These are phyloP conservation scores for Linderina pennispora DNA, from an alignment of 192 early-diverging fungal genomes.

Conservation along the genomic window DNA sequence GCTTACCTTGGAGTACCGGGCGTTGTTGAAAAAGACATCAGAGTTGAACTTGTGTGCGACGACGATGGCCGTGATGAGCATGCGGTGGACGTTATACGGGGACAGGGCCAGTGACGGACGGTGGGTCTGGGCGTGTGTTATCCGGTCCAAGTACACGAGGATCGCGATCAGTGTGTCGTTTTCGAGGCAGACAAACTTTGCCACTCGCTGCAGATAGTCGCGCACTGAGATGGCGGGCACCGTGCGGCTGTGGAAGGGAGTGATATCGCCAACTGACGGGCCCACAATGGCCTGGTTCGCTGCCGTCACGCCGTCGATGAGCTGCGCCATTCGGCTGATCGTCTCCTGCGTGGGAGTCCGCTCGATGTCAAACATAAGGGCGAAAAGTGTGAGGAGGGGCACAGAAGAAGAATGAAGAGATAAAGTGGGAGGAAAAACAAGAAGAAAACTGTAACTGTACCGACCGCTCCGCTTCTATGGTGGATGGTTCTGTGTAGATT, in stretches of 20 bases:
- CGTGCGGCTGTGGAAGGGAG: constrained; percentile 65
- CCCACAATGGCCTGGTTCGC: constrained; percentile 25
- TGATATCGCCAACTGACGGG: constrained; percentile 25
- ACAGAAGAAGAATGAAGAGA: too few species aligned
- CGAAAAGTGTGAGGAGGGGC: neutral
- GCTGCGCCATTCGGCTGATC: constrained; percentile 23
- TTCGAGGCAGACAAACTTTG: constrained; percentile 60
- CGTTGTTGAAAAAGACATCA: constrained; percentile 68
- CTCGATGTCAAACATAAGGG: constrained; percentile 30
- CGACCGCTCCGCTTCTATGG: too few species aligned
- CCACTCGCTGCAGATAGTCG: constrained; percentile 60
- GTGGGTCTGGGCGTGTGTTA: constrained; percentile 41
- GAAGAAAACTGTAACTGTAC: too few species aligned
- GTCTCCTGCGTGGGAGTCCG: constrained; percentile 29
- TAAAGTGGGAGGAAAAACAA: too few species aligned
- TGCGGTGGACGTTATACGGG: constrained; percentile 64
- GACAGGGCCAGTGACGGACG: constrained; percentile 51
- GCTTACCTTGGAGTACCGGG: constrained; percentile 58
- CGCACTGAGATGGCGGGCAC: constrained; percentile 59
- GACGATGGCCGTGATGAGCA: constrained; percentile 63
- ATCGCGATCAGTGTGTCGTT: constrained; percentile 63
- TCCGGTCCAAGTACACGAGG: constrained; percentile 70
- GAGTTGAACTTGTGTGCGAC: constrained; percentile 71
- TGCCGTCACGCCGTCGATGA: constrained; percentile 19
- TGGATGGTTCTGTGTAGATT: too few species aligned